Conservation (phyloP, 352 stramenopile genomes). For the Phytophthora ohioensis region DNA sequence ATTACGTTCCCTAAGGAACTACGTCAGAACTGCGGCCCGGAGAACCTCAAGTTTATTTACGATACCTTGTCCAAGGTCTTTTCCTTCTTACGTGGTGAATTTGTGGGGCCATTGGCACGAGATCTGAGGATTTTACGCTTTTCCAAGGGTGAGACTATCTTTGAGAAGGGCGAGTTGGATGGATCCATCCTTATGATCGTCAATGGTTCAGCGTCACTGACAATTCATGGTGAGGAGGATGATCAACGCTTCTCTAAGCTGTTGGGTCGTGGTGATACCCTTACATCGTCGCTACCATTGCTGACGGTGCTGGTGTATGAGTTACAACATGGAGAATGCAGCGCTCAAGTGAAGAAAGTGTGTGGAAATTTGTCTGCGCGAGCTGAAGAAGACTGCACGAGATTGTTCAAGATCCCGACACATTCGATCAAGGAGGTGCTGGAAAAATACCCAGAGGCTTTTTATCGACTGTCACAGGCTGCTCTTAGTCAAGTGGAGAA, state of each 20-base stretch:
- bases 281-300: slow-evolving; percentile 79
- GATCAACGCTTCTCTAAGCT: slow-evolving; percentile 59
- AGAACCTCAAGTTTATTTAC: slow-evolving; percentile 85
- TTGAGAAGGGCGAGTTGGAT: slow-evolving; percentile 62
- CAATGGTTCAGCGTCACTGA: slow-evolving; percentile 60
- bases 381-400: slow-evolving; percentile 55
- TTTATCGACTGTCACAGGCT: slow-evolving; percentile 78
- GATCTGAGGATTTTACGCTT: slow-evolving; percentile 70
- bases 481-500: slow-evolving; percentile 85
- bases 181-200: slow-evolving; percentile 84
- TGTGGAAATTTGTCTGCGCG: slow-evolving; percentile 64
- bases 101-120: slow-evolving; percentile 64
- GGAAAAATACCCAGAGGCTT: slow-evolving; percentile 68
- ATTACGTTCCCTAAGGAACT: slow-evolving; percentile 69
- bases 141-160: slow-evolving; percentile 63
- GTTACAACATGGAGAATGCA: slow-evolving; percentile 38
- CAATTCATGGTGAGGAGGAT: slow-evolving; percentile 58
- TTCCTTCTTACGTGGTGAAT: slow-evolving; percentile 77
- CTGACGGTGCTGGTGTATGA: slow-evolving; percentile 63
- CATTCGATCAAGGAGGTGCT: slow-evolving; percentile 61
- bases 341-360: slow-evolving; percentile 51
- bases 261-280: slow-evolving; percentile 65
- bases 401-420: slow-evolving; percentile 72
- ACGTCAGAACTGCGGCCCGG: slow-evolving; percentile 63
- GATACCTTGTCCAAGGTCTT: slow-evolving; percentile 85